Conservation (phyloP, 257 asterid genomes). For the Fraxinus cuspidata region DNA sequence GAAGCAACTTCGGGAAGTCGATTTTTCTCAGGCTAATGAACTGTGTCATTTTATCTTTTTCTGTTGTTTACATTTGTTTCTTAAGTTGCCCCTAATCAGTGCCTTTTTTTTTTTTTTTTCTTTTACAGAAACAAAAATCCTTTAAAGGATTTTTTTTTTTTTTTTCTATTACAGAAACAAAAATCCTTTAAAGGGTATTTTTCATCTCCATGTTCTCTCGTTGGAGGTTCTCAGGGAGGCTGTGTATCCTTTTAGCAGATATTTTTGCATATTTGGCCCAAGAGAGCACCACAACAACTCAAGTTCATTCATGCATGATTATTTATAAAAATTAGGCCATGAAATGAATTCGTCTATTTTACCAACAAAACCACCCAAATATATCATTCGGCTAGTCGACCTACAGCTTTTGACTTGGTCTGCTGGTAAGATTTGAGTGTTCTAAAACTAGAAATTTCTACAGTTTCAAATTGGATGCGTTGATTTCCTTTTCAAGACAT, state of each 20-base stretch:
- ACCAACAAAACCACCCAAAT: constrained; percentile 18
- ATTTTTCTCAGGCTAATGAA: not conserved
- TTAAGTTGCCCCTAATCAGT: constrained; percentile 23
- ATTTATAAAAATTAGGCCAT: not conserved
- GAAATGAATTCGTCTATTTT: constrained; percentile 3
- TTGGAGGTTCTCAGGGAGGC: constrained; percentile 95
- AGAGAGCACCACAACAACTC: constrained; percentile 24
- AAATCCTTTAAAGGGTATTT: constrained; percentile 51
- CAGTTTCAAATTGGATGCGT: constrained; percentile 17
- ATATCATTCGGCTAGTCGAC: constrained; percentile 18
- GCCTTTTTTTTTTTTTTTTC: constrained; percentile 15
- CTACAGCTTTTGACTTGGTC: constrained; percentile 16
- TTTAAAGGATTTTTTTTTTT: constrained; percentile 48
- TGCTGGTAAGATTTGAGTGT: constrained; percentile 24
- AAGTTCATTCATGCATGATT: constrained; percentile 22
- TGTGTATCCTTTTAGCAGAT: constrained; percentile 77
- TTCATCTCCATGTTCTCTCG: constrained; percentile 83
- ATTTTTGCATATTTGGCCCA: constrained; percentile 20
- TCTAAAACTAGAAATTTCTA: constrained; percentile 8
- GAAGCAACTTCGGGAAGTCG: not conserved
- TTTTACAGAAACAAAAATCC: constrained; percentile 59
- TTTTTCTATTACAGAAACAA: constrained; percentile 50
- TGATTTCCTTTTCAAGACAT: constrained; percentile 15
- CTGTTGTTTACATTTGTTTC: constrained; percentile 14
- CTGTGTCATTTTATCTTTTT: not conserved